A percentile compares a stretch with the other conserved stretches of the same genome.
Evolutionary conservation across 1,284 basidiomycete genomes (phyloP).

Genomic region (Laetiporus sulphureus): DNA sequence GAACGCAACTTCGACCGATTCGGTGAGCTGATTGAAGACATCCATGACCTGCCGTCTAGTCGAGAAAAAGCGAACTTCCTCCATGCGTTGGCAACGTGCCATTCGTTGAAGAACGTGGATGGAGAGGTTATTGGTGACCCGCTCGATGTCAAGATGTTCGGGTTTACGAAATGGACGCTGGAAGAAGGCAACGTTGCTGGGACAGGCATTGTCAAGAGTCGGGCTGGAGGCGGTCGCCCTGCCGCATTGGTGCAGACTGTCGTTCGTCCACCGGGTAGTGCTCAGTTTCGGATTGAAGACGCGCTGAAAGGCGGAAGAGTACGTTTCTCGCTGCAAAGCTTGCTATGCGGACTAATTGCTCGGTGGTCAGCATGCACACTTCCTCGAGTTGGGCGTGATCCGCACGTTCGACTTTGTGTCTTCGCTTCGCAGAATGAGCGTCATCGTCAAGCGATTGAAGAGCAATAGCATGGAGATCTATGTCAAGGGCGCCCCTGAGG

Average conservation of each 20-base stretch:
- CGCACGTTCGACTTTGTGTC: slow-evolving; percentile 97
- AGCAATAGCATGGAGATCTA: slow-evolving; percentile 96
- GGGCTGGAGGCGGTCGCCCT: slow-evolving; percentile 62
- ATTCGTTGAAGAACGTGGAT: slow-evolving; percentile 90
- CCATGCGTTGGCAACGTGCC: slow-evolving; percentile 94
- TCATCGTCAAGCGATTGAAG: slow-evolving; percentile 93
- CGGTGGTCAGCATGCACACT: slow-evolving; percentile 75
- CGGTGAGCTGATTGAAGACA: slow-evolving; percentile 85
- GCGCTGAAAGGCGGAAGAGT: slow-evolving; percentile 83
- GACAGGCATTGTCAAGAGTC: slow-evolving; percentile 64
- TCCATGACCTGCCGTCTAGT: slow-evolving; percentile 75
- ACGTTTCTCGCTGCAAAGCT: slow-evolving; percentile 13
- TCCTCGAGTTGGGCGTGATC: slow-evolving; percentile 94
- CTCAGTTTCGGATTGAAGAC: slow-evolving; percentile 87
- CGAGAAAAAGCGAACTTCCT: slow-evolving; percentile 80
- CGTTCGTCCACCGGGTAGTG: slow-evolving; percentile 90
- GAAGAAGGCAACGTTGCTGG: slow-evolving; percentile 83
- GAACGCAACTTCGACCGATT: slow-evolving; percentile 75
- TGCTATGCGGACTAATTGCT: slow-evolving; percentile 1
- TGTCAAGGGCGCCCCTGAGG: slow-evolving; percentile 97
- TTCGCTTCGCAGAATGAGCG: slow-evolving; percentile 91
- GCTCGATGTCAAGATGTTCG: slow-evolving; percentile 96
- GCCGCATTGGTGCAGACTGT: slow-evolving; percentile 95
- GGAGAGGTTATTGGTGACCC: slow-evolving; percentile 92
- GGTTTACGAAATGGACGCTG: slow-evolving; percentile 93